Conservation (phyloP, 1,284 basidiomycete species). For the Ustilago hordei region DNA sequence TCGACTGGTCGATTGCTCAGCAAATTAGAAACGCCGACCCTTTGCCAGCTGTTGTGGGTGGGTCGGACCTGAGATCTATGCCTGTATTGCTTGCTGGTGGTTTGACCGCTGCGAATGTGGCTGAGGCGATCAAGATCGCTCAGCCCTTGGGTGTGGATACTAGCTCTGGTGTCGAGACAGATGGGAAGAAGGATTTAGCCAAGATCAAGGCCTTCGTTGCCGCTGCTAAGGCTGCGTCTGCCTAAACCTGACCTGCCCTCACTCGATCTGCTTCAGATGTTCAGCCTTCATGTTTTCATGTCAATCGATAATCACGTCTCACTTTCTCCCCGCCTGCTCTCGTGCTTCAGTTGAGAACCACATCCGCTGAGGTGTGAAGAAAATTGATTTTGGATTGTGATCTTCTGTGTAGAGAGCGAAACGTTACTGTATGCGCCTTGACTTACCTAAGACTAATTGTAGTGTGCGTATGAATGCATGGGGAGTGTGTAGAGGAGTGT, state of each 20-base stretch:
- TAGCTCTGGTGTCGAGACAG: slow-evolving; percentile 64
- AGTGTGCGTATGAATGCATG: slow-evolving; percentile 9
- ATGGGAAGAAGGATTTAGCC: slow-evolving; percentile 58
- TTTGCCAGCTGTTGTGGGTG: slow-evolving; percentile 28
- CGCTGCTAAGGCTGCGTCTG: slow-evolving; percentile 7
- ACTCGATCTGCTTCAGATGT: neutral
- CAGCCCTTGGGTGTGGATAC: slow-evolving; percentile 62
- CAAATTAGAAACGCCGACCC: slow-evolving; percentile 42
- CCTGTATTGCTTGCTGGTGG: slow-evolving; percentile 67
- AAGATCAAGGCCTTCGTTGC: slow-evolving; percentile 60
- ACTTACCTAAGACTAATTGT: slow-evolving; percentile 12
- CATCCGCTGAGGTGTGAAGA: neutral
- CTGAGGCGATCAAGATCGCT: slow-evolving; percentile 43
- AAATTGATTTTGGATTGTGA: neutral
- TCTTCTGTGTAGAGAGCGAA: neutral
- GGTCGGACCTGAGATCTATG: slow-evolving; percentile 23
- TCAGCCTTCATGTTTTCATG: neutral
- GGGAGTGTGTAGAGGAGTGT: neutral
- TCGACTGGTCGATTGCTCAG: slow-evolving; percentile 60
- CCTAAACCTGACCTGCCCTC: neutral
- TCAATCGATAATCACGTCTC: neutral
- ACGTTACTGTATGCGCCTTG: slow-evolving; percentile 11
- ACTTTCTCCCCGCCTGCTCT: neutral
- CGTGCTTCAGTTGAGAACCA: neutral
- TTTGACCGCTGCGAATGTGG: slow-evolving; percentile 59